Base-by-base conservation (phyloP, 1,284 basidiomycete species). In the Cutaneotrichosporon sp. region DNA sequence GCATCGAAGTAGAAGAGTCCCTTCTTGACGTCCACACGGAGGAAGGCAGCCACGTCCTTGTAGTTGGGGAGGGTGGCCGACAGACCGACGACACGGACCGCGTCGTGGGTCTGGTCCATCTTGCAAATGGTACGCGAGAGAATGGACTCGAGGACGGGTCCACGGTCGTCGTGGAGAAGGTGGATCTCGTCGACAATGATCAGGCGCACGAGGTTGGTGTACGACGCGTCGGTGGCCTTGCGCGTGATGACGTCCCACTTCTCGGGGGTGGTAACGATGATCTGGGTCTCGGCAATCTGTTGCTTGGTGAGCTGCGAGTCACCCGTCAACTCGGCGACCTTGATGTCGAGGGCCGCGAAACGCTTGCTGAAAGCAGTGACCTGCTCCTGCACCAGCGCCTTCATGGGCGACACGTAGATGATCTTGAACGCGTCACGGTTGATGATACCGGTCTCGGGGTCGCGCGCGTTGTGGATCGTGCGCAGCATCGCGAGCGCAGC, bases 221-320 rank as follows among this genome's bases (percentile, higher is more conserved):
- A 99, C 67, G 89, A 91, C 20, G 92, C 95, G 73, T 99, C 97
- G 8, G 94, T 95, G 69, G 89, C 92, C 83, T 99, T 99, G 68
- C 97, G 90, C 29, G 94, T 98, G 78, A 99, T 97, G 70, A 98
- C 95, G 72, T 99, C 97, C 93, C 94, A 99, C 80, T 99, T 99
- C 81, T 99, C 97, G 0, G 97, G 97, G 0, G 97, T 99, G 0
- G 95, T 98, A 67, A 99, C 95, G 76, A 99, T 98, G 73, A 99
- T 92, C 77, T 99, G 95, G 0, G 97, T 98, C 77, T 97, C 92
- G 4, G 93, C 82, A 64, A 99, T 98, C 78, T 99, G 95, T 67
- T 93, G 89, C 80, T 99, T 99, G 63, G 95, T 99, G 85, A 99
- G 89, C 83, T 98, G 95, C 45, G 91, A 87, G 80, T 99, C 97